These are phyloP conservation scores for Calycina marina DNA, from an alignment of 2,329 filamentous ascomycete species.

Conservation along the genomic window DNA sequence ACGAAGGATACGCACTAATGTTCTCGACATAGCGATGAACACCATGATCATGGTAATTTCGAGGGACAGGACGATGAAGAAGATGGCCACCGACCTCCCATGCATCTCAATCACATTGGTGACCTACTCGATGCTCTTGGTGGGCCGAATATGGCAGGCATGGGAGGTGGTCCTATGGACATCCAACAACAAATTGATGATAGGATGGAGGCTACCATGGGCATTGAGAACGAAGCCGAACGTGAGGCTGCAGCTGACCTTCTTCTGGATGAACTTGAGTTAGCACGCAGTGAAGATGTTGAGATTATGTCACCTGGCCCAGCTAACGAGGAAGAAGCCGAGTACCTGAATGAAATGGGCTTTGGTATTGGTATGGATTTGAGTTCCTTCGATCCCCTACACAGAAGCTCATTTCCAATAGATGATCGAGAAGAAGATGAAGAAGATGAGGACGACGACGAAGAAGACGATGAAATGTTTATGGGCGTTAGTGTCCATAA, in stretches of 20 bases:
- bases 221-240: slow-evolving; percentile 23
- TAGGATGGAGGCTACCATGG: slow-evolving; percentile 7
- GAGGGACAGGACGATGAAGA: slow-evolving; percentile 38
- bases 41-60: slow-evolving; percentile 37
- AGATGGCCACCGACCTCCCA: slow-evolving; percentile 32
- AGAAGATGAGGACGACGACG: slow-evolving; percentile 53
- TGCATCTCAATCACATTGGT: slow-evolving; percentile 26
- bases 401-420: too few relatives aligned
- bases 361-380: too few relatives aligned
- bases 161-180: slow-evolving; percentile 22
- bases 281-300: slow-evolving; percentile 15
- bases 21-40: slow-evolving; percentile 28
- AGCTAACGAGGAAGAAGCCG: too few relatives aligned
- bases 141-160: too few relatives aligned
- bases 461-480: slow-evolving; percentile 52
- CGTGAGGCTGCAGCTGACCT: not conserved
- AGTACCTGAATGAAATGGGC: too few relatives aligned
- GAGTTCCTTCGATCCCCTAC: too few relatives aligned
- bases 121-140: slow-evolving; percentile 40
- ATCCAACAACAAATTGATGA: slow-evolving; percentile 26
- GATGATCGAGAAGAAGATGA: slow-evolving; percentile 45
- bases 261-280: not conserved
- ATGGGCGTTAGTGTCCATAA: slow-evolving; percentile 36
- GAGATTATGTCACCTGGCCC: too few relatives aligned
- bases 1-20: not conserved